These are phyloP conservation scores for Claviceps lovelessii DNA, from an alignment of 2,329 filamentous ascomycete genomes.

Conservation along the genomic window DNA sequence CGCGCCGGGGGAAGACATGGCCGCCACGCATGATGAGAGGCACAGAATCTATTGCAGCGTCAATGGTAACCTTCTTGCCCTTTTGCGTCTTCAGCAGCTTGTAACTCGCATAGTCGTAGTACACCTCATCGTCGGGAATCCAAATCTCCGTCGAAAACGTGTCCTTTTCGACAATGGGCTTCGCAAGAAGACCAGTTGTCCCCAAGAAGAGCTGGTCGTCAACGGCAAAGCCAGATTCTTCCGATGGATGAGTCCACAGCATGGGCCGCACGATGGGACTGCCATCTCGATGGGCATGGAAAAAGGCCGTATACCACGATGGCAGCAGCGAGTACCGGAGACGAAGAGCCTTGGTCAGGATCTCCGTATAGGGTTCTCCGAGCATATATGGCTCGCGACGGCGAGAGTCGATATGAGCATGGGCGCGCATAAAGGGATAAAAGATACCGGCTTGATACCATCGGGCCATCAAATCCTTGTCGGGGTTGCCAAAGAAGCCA, in stretches of 20 bases:
- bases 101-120: conserved; percentile 94
- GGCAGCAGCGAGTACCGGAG: conserved; percentile 82
- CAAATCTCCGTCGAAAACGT: conserved; percentile 64
- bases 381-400: conserved; percentile 85
- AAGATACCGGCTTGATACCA: conserved; percentile 97
- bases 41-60: conserved; percentile 71
- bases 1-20: conserved; percentile 80
- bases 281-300: conserved; percentile 68
- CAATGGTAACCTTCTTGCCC: conserved; percentile 54
- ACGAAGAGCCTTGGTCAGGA: conserved; percentile 76
- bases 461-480: conserved; percentile 75
- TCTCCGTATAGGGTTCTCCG: conserved; percentile 69
- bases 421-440: conserved; percentile 95
- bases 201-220: conserved; percentile 93
- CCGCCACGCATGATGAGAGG: conserved; percentile 87
- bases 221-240: conserved; percentile 73
- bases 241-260: conserved; percentile 78
- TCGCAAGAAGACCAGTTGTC: conserved; percentile 75
- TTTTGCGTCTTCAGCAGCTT: conserved; percentile 53
- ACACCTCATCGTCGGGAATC: conserved; percentile 74
- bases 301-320: conserved; percentile 94
- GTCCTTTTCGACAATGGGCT: conserved; percentile 72
- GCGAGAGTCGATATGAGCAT: conserved; percentile 92
- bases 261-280: conserved; percentile 82
- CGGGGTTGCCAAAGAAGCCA: conserved; percentile 95